Percentiles rank a stretch among this genome's conserved stretches.
Evolutionary conservation across 164 flowering plant species (phyloP).

Genomic region (Buxus sempervirens): DNA sequence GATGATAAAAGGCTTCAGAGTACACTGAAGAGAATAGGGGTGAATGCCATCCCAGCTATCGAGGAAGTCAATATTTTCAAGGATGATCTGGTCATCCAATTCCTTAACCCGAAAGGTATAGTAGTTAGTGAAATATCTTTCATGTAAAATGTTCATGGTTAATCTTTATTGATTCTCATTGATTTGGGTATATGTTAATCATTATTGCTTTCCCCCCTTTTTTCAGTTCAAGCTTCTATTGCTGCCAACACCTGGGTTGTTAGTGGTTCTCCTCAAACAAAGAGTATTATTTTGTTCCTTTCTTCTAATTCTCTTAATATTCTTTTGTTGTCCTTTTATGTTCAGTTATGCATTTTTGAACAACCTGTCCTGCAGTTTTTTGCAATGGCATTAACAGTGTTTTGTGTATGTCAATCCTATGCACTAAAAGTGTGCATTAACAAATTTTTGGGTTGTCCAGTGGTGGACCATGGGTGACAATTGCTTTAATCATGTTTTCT

Average conservation of each 20-base stretch:
- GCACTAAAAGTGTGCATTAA: too few relatives aligned
- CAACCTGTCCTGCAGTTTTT: too few relatives aligned
- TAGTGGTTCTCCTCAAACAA: conserved; percentile 71
- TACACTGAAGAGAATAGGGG: conserved; percentile 76
- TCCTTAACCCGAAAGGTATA: conserved; percentile 48
- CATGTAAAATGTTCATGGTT: too few relatives aligned
- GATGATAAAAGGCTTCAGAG: conserved; percentile 87
- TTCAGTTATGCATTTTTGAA: too few relatives aligned
- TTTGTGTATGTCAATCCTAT: too few relatives aligned
- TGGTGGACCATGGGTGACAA: too few relatives aligned
- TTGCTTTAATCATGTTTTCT: too few relatives aligned
- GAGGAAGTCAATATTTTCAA: conserved; percentile 60
- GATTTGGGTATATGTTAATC: background rate
- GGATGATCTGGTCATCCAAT: conserved; percentile 52
- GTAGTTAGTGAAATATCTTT: too few relatives aligned
- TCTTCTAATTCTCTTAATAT: background rate
- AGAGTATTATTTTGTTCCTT: conserved; percentile 26
- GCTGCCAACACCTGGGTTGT: conserved; percentile 90
- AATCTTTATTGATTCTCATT: background rate
- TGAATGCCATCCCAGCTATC: conserved; percentile 52
- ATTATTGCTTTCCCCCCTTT: conserved; percentile 2
- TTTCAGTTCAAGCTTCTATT: conserved; percentile 78
- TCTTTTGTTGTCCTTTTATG: background rate
- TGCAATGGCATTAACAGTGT: too few relatives aligned
- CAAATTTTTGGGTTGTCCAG: too few relatives aligned